Conservation (phyloP, 2,329 filamentous ascomycete species). For the Fusarium goolgardi region DNA sequence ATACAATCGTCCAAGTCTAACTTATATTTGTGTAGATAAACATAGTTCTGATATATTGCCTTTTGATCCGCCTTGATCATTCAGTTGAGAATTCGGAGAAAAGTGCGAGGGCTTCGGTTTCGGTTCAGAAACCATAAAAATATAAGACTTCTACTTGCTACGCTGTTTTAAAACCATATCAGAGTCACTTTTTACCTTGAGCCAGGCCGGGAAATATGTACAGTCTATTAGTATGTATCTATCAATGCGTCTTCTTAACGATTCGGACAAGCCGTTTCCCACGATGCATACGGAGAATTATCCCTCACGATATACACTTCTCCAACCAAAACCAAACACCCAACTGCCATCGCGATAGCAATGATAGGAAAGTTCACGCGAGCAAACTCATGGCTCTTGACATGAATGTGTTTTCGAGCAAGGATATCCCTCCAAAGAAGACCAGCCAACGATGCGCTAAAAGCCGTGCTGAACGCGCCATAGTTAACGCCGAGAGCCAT, state of each 20-base stretch:
- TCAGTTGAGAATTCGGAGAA: no score
- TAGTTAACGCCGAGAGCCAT: slow-evolving; percentile 82
- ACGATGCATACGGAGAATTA: slow-evolving; percentile 24
- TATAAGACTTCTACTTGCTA: neutral
- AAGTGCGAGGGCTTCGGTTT: no score
- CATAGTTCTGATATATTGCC: no score
- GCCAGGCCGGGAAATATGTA: neutral
- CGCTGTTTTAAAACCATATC: fast-evolving
- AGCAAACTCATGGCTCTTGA: slow-evolving; percentile 73
- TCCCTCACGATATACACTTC: slow-evolving; percentile 67
- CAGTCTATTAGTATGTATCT: neutral
- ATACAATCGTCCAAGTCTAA: neutral
- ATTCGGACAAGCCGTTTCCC: slow-evolving; percentile 5
- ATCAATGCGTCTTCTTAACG: neutral
- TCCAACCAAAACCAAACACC: slow-evolving; percentile 69
- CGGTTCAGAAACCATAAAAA: no score
- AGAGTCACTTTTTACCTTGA: no score
- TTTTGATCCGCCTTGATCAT: no score
- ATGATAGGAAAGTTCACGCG: slow-evolving; percentile 78
- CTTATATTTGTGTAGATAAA: no score
- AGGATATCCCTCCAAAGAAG: slow-evolving; percentile 80
- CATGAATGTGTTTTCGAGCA: slow-evolving; percentile 73
- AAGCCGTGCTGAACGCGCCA: slow-evolving; percentile 77
- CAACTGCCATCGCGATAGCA: slow-evolving; percentile 73
- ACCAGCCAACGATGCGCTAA: slow-evolving; percentile 77